Conservation (phyloP, 345 rosid species). For the Limnanthes douglasii region DNA sequence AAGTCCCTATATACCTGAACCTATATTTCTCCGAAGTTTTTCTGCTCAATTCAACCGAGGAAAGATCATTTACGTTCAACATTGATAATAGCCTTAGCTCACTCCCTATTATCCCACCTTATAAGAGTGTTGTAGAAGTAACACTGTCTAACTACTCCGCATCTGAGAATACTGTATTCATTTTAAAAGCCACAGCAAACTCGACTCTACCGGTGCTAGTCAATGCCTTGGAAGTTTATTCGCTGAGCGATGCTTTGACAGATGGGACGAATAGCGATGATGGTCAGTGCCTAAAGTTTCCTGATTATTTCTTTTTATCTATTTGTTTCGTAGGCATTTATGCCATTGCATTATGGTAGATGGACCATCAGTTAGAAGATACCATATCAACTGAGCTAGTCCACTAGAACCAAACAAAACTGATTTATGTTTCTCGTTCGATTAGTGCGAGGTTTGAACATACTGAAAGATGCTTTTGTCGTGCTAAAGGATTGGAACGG, state of each 20-base stretch:
- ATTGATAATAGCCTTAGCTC: constrained; percentile 3
- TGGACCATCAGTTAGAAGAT: too few species aligned
- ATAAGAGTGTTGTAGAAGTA: constrained; percentile 10
- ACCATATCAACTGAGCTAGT: too few species aligned
- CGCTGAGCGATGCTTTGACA: constrained; percentile 9
- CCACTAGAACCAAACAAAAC: too few species aligned
- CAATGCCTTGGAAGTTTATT: constrained; percentile 28
- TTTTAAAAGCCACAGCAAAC: constrained; percentile 15
- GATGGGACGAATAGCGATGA: constrained; percentile 19
- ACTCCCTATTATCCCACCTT: constrained; percentile 14
- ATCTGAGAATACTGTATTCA: constrained; percentile 15
- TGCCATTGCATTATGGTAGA: too few species aligned
- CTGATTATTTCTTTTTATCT: too few species aligned
- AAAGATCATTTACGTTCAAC: constrained; percentile 18
- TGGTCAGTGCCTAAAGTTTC: constrained; percentile 13
- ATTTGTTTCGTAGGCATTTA: too few species aligned
- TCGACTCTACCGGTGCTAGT: constrained; percentile 35
- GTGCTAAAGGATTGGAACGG: constrained; percentile 19
- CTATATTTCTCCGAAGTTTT: constrained; percentile 33
- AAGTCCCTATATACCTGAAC: constrained; percentile 14
- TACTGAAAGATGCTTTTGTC: constrained; percentile 6
- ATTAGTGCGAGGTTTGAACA: constrained; percentile 19
- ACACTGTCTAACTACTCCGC: constrained; percentile 7
- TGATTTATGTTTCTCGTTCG: not conserved
- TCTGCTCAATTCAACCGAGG: constrained; percentile 14